These are phyloP conservation scores for Blepharisma stoltei DNA, from an alignment of 73 alveolate species.

Conservation along the genomic window DNA sequence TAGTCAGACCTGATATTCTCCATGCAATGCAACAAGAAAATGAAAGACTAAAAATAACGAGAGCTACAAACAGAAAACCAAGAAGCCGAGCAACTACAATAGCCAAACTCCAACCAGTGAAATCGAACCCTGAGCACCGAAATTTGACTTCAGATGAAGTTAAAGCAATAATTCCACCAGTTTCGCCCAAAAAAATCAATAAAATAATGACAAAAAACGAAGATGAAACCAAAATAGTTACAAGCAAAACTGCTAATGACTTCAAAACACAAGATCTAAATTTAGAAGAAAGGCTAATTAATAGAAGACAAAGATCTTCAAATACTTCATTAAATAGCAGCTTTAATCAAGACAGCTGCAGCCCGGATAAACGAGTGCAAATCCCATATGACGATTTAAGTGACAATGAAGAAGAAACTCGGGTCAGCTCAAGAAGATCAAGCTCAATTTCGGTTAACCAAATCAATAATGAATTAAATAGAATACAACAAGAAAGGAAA, in stretches of 20 bases:
- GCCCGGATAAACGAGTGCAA: too few species aligned
- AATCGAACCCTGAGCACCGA: not conserved
- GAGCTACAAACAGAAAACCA: too few species aligned
- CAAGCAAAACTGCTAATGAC: not conserved
- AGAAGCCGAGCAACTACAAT: too few species aligned
- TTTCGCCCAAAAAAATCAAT: not conserved
- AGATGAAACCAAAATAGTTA: not conserved
- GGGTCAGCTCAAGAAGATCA: too few species aligned
- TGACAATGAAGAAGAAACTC: too few species aligned
- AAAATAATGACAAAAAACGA: not conserved
- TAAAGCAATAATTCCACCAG: not conserved
- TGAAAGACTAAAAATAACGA: too few species aligned
- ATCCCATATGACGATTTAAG: too few species aligned
- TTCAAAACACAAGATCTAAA: slow-evolving; percentile 15
- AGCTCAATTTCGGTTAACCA: too few species aligned
- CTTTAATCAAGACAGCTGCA: too few species aligned
- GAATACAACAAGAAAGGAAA: too few species aligned
- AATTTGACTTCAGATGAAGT: slow-evolving; percentile 11
- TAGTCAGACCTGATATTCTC: not conserved
- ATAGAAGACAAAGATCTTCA: not conserved
- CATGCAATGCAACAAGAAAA: slow-evolving; percentile 2
- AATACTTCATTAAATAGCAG: not conserved
- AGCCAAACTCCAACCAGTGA: too few species aligned
- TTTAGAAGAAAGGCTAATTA: not conserved
- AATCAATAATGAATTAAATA: too few species aligned